Evolutionary conservation across 2,329 filamentous ascomycete genomes (phyloP).

Genomic region (Sporothrix humicola): DNA sequence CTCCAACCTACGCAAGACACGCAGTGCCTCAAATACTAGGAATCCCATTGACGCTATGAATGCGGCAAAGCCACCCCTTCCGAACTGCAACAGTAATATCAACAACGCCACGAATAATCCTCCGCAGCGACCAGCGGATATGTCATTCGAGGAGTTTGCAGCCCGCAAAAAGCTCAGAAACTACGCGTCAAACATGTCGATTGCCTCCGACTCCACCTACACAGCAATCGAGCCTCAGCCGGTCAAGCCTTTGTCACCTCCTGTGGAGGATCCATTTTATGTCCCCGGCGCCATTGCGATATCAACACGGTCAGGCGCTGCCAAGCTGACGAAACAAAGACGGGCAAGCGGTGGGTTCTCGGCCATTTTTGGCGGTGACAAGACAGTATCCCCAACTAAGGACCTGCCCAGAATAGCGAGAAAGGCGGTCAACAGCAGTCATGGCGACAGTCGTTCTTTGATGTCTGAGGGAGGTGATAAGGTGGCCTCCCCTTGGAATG

Average conservation of each 20-base stretch:
- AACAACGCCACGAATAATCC: not conserved
- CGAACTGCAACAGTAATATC: too few relatives aligned
- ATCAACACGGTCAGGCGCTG: not conserved
- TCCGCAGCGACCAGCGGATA: constrained; percentile 28
- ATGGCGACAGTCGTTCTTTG: not conserved
- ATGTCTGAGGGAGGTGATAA: constrained; percentile 8
- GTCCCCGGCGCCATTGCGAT: not conserved
- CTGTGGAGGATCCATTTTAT: constrained; percentile 28
- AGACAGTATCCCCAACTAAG: constrained; percentile 20
- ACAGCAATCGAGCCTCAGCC: constrained; percentile 29
- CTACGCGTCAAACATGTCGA: constrained; percentile 31
- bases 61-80: not conserved
- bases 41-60: not conserved
- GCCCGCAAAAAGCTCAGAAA: constrained; percentile 30
- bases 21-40: constrained; percentile 33
- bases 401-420: constrained; percentile 23
- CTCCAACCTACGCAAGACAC: constrained; percentile 32
- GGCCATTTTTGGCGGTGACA: constrained; percentile 30
- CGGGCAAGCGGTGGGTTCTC: constrained; percentile 30
- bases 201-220: constrained; percentile 30
- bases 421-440: constrained; percentile 27
- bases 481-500: constrained; percentile 7
- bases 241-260: constrained; percentile 27
- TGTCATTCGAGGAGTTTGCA: constrained; percentile 34
- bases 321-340: constrained; percentile 32